Evolutionary conservation across 1,284 basidiomycete species (phyloP).

Genomic region (Lentinula novae-zelandiae): DNA sequence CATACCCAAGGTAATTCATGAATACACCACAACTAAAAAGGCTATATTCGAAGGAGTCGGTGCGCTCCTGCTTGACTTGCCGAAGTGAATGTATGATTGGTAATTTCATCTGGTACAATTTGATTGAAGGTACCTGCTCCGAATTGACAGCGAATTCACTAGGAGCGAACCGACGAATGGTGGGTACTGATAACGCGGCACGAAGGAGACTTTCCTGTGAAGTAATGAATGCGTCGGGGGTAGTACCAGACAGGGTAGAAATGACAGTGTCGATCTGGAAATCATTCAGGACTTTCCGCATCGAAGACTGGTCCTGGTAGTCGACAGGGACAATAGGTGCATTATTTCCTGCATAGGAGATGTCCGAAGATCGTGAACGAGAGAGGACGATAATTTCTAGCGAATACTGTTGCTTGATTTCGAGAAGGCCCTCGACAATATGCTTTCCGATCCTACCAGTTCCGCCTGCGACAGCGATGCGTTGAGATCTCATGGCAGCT

Average conservation of each 20-base stretch:
- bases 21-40: conserved; percentile 8
- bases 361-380: not conserved
- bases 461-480: conserved; percentile 11
- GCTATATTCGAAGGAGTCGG: conserved; percentile 6
- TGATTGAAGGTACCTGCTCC: not conserved
- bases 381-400: conserved; percentile 7
- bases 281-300: not conserved
- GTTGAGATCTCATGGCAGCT: conserved; percentile 1
- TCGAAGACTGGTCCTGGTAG: conserved; percentile 3
- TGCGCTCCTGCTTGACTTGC: conserved; percentile 7
- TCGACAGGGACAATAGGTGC: conserved; percentile 3
- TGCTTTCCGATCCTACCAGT: conserved; percentile 9
- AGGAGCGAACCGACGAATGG: conserved; percentile 11
- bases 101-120: conserved; percentile 8
- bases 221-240: not conserved
- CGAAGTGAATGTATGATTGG: conserved; percentile 6
- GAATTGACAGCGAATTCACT: conserved; percentile 11
- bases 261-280: conserved; percentile 10
- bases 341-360: not conserved
- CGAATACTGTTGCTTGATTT: not conserved
- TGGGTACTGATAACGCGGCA: conserved; percentile 8
- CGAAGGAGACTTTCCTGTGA: conserved; percentile 9
- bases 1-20: conserved; percentile 10
- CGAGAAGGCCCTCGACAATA: conserved; percentile 11
- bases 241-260: not conserved